phyloP scores from a whole-genome alignment of 805 yeast species.

The Zygoascus ofunaensis region DNA sequence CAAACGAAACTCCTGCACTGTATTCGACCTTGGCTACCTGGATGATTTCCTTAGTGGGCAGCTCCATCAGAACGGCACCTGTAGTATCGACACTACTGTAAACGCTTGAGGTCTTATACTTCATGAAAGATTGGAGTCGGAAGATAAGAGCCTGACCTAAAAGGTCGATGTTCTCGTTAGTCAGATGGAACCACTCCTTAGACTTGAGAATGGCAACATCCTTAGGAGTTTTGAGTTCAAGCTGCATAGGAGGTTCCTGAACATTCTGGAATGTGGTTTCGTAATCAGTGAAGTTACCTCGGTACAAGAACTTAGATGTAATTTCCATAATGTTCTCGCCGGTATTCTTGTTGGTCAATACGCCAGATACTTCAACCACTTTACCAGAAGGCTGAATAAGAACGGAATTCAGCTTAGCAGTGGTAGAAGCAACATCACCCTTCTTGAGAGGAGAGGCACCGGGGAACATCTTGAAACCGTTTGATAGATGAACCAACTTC shows the following conservation, averaged over 20 bases:
- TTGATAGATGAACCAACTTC: constrained; percentile 88
- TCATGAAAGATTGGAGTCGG: constrained; percentile 77
- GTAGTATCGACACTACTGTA: constrained; percentile 72
- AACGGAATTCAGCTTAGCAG: constrained; percentile 81
- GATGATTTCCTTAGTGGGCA: constrained; percentile 82
- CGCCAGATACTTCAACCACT: constrained; percentile 90
- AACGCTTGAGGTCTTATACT: constrained; percentile 66
- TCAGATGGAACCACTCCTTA: constrained; percentile 95
- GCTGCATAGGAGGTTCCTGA: constrained; percentile 78
- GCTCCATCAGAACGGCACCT: constrained; percentile 79
- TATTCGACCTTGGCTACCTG: constrained; percentile 79
- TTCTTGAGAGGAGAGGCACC: constrained; percentile 83
- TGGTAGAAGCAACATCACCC: constrained; percentile 76
- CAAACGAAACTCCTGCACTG: constrained; percentile 86
- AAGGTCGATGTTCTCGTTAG: constrained; percentile 49
- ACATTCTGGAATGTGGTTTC: constrained; percentile 87
- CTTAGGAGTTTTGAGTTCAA: constrained; percentile 61
- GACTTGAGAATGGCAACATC: constrained; percentile 90
- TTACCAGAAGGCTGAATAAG: constrained; percentile 89
- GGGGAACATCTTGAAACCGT: constrained; percentile 86
- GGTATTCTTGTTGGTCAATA: constrained; percentile 52
- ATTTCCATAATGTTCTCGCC: constrained; percentile 84
- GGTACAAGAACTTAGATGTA: constrained; percentile 88
- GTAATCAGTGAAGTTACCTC: constrained; percentile 83
- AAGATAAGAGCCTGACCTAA: constrained; percentile 75